A percentile compares a stretch with the other conserved stretches of the same genome.
These are phyloP conservation scores for Evernia prunastri DNA, from an alignment of 495 filamentous ascomycete species.

Conservation along the genomic window DNA sequence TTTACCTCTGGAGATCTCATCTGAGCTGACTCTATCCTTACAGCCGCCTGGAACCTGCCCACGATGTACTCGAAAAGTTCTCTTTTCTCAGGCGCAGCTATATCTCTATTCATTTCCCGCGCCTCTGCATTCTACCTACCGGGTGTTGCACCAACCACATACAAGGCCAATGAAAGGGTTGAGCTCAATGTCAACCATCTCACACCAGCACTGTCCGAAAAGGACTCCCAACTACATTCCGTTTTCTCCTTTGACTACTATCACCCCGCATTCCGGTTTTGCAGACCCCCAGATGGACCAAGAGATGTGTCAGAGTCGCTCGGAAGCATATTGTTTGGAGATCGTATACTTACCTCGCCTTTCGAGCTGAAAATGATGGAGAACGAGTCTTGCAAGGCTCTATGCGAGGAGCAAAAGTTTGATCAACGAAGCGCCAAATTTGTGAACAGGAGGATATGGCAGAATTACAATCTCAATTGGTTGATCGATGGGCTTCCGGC, in stretches of 20 bases:
- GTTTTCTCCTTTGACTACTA: constrained; percentile 96
- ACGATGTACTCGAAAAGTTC: constrained; percentile 9
- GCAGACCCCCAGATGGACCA: constrained; percentile 63
- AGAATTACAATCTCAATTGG: constrained; percentile 90
- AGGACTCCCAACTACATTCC: constrained; percentile 75
- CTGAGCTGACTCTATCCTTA: background rate
- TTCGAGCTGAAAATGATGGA: constrained; percentile 91
- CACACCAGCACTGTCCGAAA: constrained; percentile 69
- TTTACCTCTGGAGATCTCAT: too few relatives aligned
- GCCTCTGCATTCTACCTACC: constrained; percentile 88
- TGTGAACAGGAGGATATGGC: constrained; percentile 70
- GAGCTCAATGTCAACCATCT: constrained; percentile 88
- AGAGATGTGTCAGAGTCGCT: constrained; percentile 76
- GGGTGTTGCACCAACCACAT: constrained; percentile 90
- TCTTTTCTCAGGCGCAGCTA: constrained; percentile 1
- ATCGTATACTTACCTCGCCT: constrained; percentile 87
- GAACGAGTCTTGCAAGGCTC: constrained; percentile 78
- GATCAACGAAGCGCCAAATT: constrained; percentile 64
- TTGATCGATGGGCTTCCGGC: constrained; percentile 89
- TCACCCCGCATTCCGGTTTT: constrained; percentile 78
- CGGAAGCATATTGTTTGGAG: constrained; percentile 93
- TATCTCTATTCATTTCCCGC: constrained; percentile 37
- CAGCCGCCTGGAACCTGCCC: background rate
- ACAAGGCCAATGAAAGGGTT: constrained; percentile 67
- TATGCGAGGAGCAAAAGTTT: constrained; percentile 62